Evolutionary conservation across 1,284 basidiomycete species (phyloP).

Genomic region (Trametes pubescens): DNA sequence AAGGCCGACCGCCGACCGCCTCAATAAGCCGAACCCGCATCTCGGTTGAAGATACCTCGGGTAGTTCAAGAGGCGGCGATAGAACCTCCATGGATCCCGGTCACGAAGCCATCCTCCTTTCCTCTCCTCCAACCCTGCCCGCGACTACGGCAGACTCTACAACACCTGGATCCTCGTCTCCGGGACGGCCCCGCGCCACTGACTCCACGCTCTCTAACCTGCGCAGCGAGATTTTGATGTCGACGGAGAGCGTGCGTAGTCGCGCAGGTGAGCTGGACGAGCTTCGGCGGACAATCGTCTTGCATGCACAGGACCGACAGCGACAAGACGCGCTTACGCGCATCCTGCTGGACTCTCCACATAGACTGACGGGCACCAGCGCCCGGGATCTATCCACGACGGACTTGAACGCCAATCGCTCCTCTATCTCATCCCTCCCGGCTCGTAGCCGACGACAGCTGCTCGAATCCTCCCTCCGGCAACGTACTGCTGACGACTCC

Average conservation of each 20-base stretch:
- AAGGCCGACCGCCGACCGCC: not conserved
- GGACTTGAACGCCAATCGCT: not conserved
- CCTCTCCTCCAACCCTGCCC: conserved; percentile 22
- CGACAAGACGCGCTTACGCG: conserved; percentile 14
- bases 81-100: conserved; percentile 38
- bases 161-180: not conserved
- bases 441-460: conserved; percentile 13
- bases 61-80: not conserved
- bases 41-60: not conserved
- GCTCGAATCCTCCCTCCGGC: conserved; percentile 19
- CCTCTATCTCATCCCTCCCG: not conserved
- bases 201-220: conserved; percentile 24
- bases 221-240: conserved; percentile 22
- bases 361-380: not conserved
- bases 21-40: not conserved
- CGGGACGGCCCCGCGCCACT: conserved; percentile 11
- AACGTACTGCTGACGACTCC: conserved; percentile 16
- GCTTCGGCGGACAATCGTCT: conserved; percentile 24
- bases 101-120: conserved; percentile 42
- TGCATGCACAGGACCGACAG: conserved; percentile 22
- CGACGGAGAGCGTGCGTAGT: conserved; percentile 27
- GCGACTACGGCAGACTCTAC: conserved; percentile 1
- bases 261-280: conserved; percentile 30
- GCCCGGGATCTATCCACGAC: not conserved
- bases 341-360: not conserved